Conservation (phyloP, 768 basidiomycete genomes). For the Lyophyllum atratum region DNA sequence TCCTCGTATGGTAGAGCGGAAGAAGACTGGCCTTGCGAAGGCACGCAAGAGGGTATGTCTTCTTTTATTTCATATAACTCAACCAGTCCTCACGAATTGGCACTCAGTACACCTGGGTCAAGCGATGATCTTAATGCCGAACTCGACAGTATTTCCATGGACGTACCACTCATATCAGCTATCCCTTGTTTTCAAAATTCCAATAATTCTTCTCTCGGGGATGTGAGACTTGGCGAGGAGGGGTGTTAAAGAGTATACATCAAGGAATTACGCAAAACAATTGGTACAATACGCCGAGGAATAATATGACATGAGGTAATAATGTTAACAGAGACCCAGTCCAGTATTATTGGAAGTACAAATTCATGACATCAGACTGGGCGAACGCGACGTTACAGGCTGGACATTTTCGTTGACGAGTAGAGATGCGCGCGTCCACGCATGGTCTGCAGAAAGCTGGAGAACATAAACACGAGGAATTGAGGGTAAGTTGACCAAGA, state of each 20-base stretch:
- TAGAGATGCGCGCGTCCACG: conserved; percentile 84
- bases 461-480: not conserved
- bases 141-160: not conserved
- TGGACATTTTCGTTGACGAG: conserved; percentile 93
- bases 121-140: conserved; percentile 63
- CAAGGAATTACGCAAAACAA: conserved; percentile 4
- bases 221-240: not conserved
- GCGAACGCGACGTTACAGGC: conserved; percentile 83
- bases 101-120: conserved; percentile 90
- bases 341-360: conserved; percentile 47
- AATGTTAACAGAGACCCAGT: conserved; percentile 12
- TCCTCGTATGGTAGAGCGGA: conserved; percentile 97
- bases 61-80: conserved; percentile 2
- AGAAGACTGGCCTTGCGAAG: conserved; percentile 93
- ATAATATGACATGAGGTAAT: conserved; percentile 15
- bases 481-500: not conserved
- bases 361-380: conserved; percentile 69
- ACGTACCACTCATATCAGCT: not conserved
- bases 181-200: not conserved
- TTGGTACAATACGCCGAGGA: conserved; percentile 13
- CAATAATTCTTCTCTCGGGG: not conserved
- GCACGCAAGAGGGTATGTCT: conserved; percentile 85
- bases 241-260: conserved; percentile 1
- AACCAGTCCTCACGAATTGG: conserved; percentile 8
- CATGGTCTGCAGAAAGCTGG: conserved; percentile 85